Evolutionary conservation across 345 rosid genomes (phyloP), one percentile per base, ranked within the genome.

Genomic region (Lepidium aucheri): DNA sequence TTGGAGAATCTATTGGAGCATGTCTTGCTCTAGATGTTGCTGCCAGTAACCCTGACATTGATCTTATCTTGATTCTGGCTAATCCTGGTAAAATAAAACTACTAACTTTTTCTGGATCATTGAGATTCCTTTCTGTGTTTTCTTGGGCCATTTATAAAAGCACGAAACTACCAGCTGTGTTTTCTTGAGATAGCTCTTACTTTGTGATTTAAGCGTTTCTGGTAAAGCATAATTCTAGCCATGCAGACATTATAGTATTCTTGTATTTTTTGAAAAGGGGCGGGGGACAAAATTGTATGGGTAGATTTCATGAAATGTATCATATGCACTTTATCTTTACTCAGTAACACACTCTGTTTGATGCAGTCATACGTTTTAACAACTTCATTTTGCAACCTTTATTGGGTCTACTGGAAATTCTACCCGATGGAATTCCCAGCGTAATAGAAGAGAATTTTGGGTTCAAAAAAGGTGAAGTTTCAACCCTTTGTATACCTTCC

Each of bases 21-120:
- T 68, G 13, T 56, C 70, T 85, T 62, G 88, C 90, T 26, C 57
- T 87, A 13, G 83, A 80, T 22, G 84, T 85, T 71, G 88, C 90
- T n/a, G 86, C 85, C 0, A 68, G 71, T 39, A 83, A 82, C 68
- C 83, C 90, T 5, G 76, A 85, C 41, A 58, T 82, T 4, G 88
- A 85, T 74, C 75, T 84, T 59, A 74, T 72, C 24, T 73, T 87
- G 35, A 67, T 87, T 49, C 53, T 87, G 47, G 81, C 87, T 56
- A 87, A 87, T 78, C 87, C 95, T 60, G 88, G 88, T 87, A 47
- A 5, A 65, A 41, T 9, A 10, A 39, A n/a, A 62, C 8, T 28
- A 43, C 33, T 60, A 3, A 18, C 34, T 40, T 57, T 57, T 9
- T 24, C 30, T 42, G 9, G 24, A 14, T 35, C 42, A 20, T 20